Conservation (phyloP, 2,329 filamentous ascomycete genomes). For the Amphichorda felina region DNA sequence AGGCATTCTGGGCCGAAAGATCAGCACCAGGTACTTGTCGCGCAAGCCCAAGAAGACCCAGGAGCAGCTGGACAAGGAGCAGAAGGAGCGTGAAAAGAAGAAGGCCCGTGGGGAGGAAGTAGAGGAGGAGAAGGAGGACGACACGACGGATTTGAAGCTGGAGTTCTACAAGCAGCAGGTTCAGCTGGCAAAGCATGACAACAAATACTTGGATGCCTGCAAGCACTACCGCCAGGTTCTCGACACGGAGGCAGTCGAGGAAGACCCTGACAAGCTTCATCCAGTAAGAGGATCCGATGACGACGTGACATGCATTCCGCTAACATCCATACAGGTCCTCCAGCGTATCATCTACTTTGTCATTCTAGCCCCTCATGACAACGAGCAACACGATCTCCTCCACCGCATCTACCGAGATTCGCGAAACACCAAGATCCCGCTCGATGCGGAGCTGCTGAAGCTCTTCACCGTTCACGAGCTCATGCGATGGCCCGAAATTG, state of each 20-base stretch:
- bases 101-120: constrained; percentile 70
- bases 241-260: constrained; percentile 90
- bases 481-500: constrained; percentile 95
- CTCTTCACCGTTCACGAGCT: constrained; percentile 92
- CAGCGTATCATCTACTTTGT: constrained; percentile 97
- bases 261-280: constrained; percentile 74
- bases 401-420: constrained; percentile 83
- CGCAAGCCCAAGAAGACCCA: constrained; percentile 84
- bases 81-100: constrained; percentile 80
- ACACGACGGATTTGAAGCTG: constrained; percentile 93
- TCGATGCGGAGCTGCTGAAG: constrained; percentile 79
- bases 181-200: constrained; percentile 85
- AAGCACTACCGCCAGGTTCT: constrained; percentile 96
- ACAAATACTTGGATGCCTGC: constrained; percentile 95
- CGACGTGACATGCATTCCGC: constrained; percentile 1
- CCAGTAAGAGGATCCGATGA: constrained; percentile 48
- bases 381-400: constrained; percentile 94
- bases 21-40: constrained; percentile 84
- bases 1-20: constrained; percentile 87
- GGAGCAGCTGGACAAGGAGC: constrained; percentile 83
- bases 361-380: constrained; percentile 92
- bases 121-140: constrained; percentile 66
- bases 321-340: constrained; percentile 48
- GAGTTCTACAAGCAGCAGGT: constrained; percentile 97
- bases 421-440: constrained; percentile 64